phyloP scores from a whole-genome alignment of 2,329 filamentous ascomycete genomes.

The Periconia sp. region DNA sequence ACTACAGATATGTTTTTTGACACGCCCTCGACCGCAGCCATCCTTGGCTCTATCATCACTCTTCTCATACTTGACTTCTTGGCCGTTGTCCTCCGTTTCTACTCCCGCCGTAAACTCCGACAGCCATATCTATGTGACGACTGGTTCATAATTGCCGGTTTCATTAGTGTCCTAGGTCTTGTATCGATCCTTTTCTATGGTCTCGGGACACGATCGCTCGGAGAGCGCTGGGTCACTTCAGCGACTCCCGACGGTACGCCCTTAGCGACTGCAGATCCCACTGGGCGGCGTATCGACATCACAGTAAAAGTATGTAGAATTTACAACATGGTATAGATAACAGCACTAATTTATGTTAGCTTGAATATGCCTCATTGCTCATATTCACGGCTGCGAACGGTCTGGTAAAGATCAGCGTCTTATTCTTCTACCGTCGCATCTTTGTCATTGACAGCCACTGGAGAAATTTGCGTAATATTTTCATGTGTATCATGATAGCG shows the following conservation, averaged over 20 bases:
- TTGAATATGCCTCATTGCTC: slow-evolving; percentile 14
- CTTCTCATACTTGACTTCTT: slow-evolving; percentile 5
- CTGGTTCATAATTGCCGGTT: slow-evolving; percentile 10
- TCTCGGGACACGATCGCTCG: slow-evolving; percentile 4
- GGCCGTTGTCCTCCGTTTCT: slow-evolving; percentile 2
- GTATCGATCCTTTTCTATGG: slow-evolving; percentile 9
- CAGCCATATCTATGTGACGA: slow-evolving; percentile 4
- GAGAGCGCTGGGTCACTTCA: too few species aligned
- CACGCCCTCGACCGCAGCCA: not conserved
- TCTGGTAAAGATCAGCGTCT: slow-evolving; percentile 12
- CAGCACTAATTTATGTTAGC: not conserved
- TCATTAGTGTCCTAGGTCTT: slow-evolving; percentile 2
- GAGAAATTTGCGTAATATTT: slow-evolving; percentile 10
- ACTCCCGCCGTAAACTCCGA: not conserved
- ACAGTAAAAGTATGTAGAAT: not conserved
- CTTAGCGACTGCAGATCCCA: too few species aligned
- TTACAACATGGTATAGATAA: not conserved
- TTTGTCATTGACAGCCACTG: slow-evolving; percentile 12
- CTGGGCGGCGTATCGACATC: too few species aligned
- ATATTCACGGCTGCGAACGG: slow-evolving; percentile 10
- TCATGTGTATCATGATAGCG: slow-evolving; percentile 9
- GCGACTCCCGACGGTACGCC: not conserved
- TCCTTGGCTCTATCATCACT: slow-evolving; percentile 3
- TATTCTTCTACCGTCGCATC: slow-evolving; percentile 16
- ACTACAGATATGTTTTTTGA: slow-evolving; percentile 9